Conservation (phyloP, 2,329 filamentous ascomycete genomes). For the Phaeophleospora eucalypticola region DNA sequence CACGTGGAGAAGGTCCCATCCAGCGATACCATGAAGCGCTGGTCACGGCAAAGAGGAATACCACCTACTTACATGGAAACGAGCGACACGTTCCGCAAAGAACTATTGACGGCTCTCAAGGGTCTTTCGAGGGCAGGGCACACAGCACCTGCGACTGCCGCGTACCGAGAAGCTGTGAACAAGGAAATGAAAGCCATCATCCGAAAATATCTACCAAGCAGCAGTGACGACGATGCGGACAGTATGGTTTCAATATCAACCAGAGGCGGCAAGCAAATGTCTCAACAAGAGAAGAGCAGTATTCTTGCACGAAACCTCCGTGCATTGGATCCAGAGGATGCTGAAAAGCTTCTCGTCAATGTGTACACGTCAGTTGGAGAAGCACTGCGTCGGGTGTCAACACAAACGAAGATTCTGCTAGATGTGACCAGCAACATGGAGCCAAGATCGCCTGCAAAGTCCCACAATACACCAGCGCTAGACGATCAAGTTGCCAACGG, state of each 20-base stretch:
- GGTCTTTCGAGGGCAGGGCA: slow-evolving; percentile 80
- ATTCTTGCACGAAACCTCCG: slow-evolving; percentile 84
- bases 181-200: slow-evolving; percentile 85
- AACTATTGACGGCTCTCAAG: slow-evolving; percentile 66
- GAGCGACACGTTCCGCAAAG: slow-evolving; percentile 64
- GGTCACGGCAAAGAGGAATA: slow-evolving; percentile 53
- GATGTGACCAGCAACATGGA: slow-evolving; percentile 78
- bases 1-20: slow-evolving; percentile 71
- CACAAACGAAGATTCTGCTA: slow-evolving; percentile 89
- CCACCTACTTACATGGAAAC: slow-evolving; percentile 76
- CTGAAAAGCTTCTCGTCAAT: slow-evolving; percentile 73
- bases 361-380: slow-evolving; percentile 88
- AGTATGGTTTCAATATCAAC: slow-evolving; percentile 85
- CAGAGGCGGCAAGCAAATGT: slow-evolving; percentile 61
- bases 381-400: slow-evolving; percentile 75
- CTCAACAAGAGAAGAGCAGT: slow-evolving; percentile 83
- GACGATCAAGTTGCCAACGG: slow-evolving; percentile 38
- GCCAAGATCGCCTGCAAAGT: slow-evolving; percentile 37
- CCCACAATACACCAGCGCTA: slow-evolving; percentile 42
- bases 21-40: slow-evolving; percentile 74
- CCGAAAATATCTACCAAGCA: slow-evolving; percentile 79
- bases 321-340: slow-evolving; percentile 75
- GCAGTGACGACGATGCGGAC: slow-evolving; percentile 88
- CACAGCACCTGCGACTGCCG: slow-evolving; percentile 73
- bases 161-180: slow-evolving; percentile 77